A percentile compares a stretch with the other conserved stretches of the same genome.
These are phyloP conservation scores for Trypanosoma scelopori DNA, from an alignment of 208 protist genomes.

Conservation along the genomic window DNA sequence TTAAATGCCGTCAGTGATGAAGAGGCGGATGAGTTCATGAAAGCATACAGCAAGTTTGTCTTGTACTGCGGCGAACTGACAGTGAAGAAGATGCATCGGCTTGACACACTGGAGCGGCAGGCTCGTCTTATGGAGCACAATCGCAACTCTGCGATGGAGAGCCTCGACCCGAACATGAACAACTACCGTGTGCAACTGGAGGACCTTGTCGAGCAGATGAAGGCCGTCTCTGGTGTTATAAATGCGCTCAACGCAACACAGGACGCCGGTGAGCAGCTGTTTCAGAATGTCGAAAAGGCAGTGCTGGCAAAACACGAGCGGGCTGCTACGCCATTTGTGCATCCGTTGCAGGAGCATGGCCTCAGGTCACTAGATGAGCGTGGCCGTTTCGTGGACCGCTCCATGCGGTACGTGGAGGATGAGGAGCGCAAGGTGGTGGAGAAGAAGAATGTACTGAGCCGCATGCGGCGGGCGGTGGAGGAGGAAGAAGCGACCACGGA, in stretches of 20 bases:
- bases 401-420: constrained; percentile 72
- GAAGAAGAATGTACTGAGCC: constrained; percentile 54
- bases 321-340: constrained; percentile 47
- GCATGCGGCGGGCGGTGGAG: constrained; percentile 62
- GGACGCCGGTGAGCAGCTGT: constrained; percentile 77
- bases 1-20: constrained; percentile 43
- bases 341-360: constrained; percentile 81
- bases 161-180: constrained; percentile 80
- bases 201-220: constrained; percentile 65
- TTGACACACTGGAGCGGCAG: constrained; percentile 85
- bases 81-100: constrained; percentile 85
- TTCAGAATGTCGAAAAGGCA: constrained; percentile 64
- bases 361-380: constrained; percentile 63
- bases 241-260: constrained; percentile 82
- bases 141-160: constrained; percentile 82
- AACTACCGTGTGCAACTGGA: constrained; percentile 68
- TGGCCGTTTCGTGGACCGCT: constrained; percentile 67
- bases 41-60: constrained; percentile 68
- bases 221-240: constrained; percentile 76
- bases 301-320: constrained; percentile 52
- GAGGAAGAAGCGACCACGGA: constrained; percentile 61
- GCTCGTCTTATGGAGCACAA: constrained; percentile 74
- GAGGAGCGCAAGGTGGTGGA: constrained; percentile 73
- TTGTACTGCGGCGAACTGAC: constrained; percentile 71
- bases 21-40: constrained; percentile 56